Conservation (phyloP, 306 rosid genomes). For the Citrullus amarus region DNA sequence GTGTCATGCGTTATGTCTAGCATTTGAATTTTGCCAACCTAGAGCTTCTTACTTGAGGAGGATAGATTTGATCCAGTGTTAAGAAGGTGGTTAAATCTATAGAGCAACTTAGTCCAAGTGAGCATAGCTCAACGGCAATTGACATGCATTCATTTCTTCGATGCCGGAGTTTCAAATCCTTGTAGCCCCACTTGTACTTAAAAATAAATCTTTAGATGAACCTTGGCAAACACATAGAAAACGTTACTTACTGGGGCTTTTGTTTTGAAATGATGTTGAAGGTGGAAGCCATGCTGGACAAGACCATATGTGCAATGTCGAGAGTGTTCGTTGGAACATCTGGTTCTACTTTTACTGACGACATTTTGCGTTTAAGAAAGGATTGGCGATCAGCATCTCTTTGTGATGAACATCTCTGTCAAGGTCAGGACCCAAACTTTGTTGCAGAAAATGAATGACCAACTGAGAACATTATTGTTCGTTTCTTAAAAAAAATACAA, state of each 20-base stretch:
- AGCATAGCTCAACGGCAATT: too few relatives aligned
- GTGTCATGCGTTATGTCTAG: not conserved
- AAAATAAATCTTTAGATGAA: too few relatives aligned
- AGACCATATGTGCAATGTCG: slow-evolving; percentile 86
- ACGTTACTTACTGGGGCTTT: not conserved
- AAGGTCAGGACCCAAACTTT: slow-evolving; percentile 72
- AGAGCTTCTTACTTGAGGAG: not conserved
- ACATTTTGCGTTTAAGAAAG: slow-evolving; percentile 77
- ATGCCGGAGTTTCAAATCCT: too few relatives aligned
- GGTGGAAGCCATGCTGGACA: slow-evolving; percentile 98
- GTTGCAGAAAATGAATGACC: slow-evolving; percentile 65
- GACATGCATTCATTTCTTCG: too few relatives aligned
- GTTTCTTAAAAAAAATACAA: not conserved
- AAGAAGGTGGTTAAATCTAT: not conserved
- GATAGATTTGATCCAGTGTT: not conserved
- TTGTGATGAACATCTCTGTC: slow-evolving; percentile 91
- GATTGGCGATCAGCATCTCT: slow-evolving; percentile 79
- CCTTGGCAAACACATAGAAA: not conserved
- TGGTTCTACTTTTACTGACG: slow-evolving; percentile 93
- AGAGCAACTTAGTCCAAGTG: not conserved
- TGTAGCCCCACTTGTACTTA: too few relatives aligned
- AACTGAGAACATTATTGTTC: not conserved
- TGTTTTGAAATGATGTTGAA: slow-evolving; percentile 10
- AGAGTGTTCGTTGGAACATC: slow-evolving; percentile 89
- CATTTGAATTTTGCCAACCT: not conserved